phyloP scores from a whole-genome alignment of 2,329 filamentous ascomycete species.

The Harringtonia lauricola region DNA sequence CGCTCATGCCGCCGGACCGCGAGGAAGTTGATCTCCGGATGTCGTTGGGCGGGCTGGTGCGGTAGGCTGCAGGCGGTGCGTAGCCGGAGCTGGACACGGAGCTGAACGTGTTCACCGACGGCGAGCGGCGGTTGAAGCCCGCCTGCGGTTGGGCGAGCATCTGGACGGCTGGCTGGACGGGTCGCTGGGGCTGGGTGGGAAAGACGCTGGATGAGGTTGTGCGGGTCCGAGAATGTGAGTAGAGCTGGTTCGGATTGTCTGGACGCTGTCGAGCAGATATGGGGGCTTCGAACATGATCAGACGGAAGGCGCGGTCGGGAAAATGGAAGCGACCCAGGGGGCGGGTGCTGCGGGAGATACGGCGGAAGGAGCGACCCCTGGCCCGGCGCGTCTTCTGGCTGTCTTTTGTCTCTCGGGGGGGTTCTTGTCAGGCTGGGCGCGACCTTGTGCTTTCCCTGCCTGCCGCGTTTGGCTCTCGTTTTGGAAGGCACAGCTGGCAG shows the following conservation, averaged over 20 bases:
- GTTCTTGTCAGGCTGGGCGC: no score
- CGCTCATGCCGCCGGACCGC: slow-evolving; percentile 46
- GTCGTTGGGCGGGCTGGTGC: slow-evolving; percentile 43
- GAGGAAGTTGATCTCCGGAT: slow-evolving; percentile 71
- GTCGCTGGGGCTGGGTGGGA: slow-evolving; percentile 18
- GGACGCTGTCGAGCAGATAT: slow-evolving; percentile 18
- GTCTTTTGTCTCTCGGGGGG: no score
- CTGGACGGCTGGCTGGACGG: slow-evolving; percentile 16
- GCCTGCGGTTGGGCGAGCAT: slow-evolving; percentile 21
- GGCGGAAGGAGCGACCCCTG: not conserved
- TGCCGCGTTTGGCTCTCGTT: no score
- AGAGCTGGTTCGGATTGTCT: slow-evolving; percentile 23
- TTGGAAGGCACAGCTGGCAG: no score
- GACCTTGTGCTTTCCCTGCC: no score
- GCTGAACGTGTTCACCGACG: slow-evolving; percentile 58
- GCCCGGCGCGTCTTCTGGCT: no score
- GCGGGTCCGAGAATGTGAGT: slow-evolving; percentile 42
- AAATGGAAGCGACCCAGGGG: not conserved
- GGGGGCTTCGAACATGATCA: slow-evolving; percentile 20
- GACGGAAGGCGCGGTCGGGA: no score
- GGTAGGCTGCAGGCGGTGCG: slow-evolving; percentile 43
- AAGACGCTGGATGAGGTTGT: slow-evolving; percentile 47
- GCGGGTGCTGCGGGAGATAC: not conserved
- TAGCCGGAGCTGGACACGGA: slow-evolving; percentile 48
- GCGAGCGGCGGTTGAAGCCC: slow-evolving; percentile 41